Evolutionary conservation across 192 early-diverging fungal genomes (phyloP).

Genomic region (Dissophora ornata): DNA sequence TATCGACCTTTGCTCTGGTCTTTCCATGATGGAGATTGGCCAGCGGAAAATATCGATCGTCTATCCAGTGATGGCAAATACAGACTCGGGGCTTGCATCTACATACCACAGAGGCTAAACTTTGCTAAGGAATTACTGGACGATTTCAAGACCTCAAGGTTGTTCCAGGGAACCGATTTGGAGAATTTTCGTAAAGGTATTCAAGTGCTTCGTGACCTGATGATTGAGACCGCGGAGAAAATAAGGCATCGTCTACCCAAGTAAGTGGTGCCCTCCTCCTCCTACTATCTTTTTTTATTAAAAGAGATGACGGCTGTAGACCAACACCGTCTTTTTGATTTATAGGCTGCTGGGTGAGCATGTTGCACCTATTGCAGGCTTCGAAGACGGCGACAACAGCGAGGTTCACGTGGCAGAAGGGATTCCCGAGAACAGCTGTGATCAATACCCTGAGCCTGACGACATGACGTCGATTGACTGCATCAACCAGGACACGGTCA

Average conservation of each 20-base stretch:
- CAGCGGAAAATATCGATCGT: slow-evolving; percentile 27
- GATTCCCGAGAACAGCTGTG: no score
- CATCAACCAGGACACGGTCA: no score
- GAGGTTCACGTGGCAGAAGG: no score
- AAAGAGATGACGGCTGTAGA: no score
- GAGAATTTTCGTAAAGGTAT: slow-evolving; percentile 27
- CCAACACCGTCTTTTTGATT: slow-evolving; percentile 6
- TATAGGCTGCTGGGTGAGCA: slow-evolving; percentile 18
- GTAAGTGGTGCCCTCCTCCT: background rate
- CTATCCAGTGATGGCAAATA: slow-evolving; percentile 17
- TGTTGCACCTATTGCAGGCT: slow-evolving; percentile 6
- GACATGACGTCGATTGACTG: no score
- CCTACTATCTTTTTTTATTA: slow-evolving; percentile 10
- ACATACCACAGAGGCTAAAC: slow-evolving; percentile 24
- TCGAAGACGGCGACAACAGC: slow-evolving; percentile 19
- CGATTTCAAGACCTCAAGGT: slow-evolving; percentile 24
- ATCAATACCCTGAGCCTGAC: no score
- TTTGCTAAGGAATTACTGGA: slow-evolving; percentile 12
- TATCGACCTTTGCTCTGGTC: slow-evolving; percentile 31
- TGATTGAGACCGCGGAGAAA: slow-evolving; percentile 31
- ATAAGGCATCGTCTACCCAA: slow-evolving; percentile 23
- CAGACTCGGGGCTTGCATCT: slow-evolving; percentile 30
- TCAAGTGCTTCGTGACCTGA: slow-evolving; percentile 19
- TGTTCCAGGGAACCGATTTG: slow-evolving; percentile 24
- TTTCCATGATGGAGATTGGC: slow-evolving; percentile 1